Percentiles rank a stretch among this genome's conserved stretches.
Evolutionary conservation across 768 basidiomycete species (phyloP).

Genomic region (Lentinula aciculospora): DNA sequence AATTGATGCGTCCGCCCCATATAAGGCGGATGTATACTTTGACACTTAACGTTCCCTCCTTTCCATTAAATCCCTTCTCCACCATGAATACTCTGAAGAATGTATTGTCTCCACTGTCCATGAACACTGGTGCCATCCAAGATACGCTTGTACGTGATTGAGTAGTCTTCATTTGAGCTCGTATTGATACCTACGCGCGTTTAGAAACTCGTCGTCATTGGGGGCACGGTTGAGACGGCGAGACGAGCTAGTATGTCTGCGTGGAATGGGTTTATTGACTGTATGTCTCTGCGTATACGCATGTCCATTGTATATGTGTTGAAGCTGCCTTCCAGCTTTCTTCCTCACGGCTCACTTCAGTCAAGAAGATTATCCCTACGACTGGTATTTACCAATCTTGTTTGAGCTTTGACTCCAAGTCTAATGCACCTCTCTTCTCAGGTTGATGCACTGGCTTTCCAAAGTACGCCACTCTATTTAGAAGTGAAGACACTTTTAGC

Average conservation of each 20-base stretch:
- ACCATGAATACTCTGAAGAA: constrained; percentile 69
- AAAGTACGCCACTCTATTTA: constrained; percentile 43
- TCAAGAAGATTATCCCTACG: constrained; percentile 83
- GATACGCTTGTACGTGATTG: constrained; percentile 64
- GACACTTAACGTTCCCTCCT: constrained; percentile 27
- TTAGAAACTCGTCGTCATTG: constrained; percentile 87
- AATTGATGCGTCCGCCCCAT: constrained; percentile 19
- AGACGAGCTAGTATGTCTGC: constrained; percentile 76
- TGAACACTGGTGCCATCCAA: constrained; percentile 65
- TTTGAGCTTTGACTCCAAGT: constrained; percentile 11
- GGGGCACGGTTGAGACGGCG: constrained; percentile 84
- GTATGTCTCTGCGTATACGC: constrained; percentile 32
- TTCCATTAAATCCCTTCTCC: constrained; percentile 13
- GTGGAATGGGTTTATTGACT: constrained; percentile 88
- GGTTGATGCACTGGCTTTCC: constrained; percentile 87
- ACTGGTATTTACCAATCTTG: constrained; percentile 46
- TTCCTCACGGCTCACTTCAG: constrained; percentile 87
- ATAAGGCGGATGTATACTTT: constrained; percentile 32
- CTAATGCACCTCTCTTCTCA: constrained; percentile 20
- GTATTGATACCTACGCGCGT: constrained; percentile 9
- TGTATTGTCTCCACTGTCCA: constrained; percentile 64
- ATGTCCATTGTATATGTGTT: background rate
- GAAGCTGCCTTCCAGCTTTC: constrained; percentile 47
- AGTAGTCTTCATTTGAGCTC: background rate
- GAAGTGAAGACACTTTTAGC: constrained; percentile 11